Conservation (phyloP, 495 filamentous ascomycete genomes). For the Neurospora sp. region DNA sequence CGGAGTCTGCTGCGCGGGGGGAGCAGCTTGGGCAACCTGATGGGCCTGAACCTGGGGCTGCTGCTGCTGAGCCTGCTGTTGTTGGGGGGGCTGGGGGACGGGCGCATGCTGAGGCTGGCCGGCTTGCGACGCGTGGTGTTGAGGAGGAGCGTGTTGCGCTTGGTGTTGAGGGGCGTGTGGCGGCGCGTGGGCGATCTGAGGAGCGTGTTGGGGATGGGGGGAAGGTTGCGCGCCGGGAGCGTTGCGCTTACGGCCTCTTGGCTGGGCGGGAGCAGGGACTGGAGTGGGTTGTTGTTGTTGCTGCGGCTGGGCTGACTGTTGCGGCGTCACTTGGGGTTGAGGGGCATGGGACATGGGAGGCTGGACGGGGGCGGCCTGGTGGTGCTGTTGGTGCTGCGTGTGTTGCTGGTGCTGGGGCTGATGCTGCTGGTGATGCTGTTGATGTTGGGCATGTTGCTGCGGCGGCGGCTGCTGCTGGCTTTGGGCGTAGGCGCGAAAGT, state of each 20-base stretch:
- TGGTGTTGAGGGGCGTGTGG: conserved; percentile 11
- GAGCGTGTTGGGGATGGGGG: conserved; percentile 11
- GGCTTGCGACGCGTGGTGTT: conserved; percentile 16
- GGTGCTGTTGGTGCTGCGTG: conserved; percentile 22
- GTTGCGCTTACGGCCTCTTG: conserved; percentile 18
- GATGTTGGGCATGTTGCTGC: conserved; percentile 21
- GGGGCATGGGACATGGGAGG: conserved; percentile 28
- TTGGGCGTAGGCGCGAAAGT: conserved; percentile 20
- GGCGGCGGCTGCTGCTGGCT: conserved; percentile 24
- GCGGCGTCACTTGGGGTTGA: conserved; percentile 18
- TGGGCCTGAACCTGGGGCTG: conserved; percentile 17
- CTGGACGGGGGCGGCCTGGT: conserved; percentile 30
- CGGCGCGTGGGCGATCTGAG: conserved; percentile 6
- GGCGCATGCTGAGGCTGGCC: conserved; percentile 9
- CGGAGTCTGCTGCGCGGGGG: conserved; percentile 12
- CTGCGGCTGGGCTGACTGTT: conserved; percentile 26
- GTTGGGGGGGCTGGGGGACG: conserved; percentile 8
- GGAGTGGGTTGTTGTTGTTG: conserved; percentile 34
- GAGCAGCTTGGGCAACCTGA: conserved; percentile 11
- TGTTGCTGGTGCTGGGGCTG: conserved; percentile 15
- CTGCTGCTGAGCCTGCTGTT: conserved; percentile 18
- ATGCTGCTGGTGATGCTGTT: conserved; percentile 21
- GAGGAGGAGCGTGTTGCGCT: conserved; percentile 6
- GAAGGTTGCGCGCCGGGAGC: conserved; percentile 17
- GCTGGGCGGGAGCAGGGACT: conserved; percentile 19